A percentile compares a stretch with the other conserved stretches of the same genome.
Conservation (phyloP, 768 basidiomycete genomes). For the Phallus indusiatus region DNA sequence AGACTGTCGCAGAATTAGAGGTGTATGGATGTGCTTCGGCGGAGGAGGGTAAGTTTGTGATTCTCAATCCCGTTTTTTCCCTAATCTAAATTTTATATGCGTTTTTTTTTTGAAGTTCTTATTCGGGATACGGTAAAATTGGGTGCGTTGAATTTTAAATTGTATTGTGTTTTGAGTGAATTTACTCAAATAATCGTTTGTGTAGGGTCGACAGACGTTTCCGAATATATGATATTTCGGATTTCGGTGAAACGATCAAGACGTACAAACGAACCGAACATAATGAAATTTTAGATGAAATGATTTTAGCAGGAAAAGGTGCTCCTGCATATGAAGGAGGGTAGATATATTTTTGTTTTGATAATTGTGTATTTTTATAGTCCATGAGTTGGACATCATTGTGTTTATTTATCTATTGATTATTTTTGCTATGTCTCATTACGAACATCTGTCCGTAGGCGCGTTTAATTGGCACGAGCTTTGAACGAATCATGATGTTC, state of each 20-base stretch:
- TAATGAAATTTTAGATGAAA: constrained; percentile 54
- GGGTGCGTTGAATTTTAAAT: constrained; percentile 38
- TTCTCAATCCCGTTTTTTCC: background rate
- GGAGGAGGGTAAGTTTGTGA: constrained; percentile 56
- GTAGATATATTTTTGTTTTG: background rate
- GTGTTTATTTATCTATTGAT: background rate
- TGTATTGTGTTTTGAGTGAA: background rate
- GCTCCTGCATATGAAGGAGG: constrained; percentile 12
- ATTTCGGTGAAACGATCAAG: constrained; percentile 85
- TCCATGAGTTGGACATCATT: background rate
- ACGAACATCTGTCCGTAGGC: background rate
- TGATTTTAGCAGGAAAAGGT: constrained; percentile 47
- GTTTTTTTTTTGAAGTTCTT: constrained; percentile 53
- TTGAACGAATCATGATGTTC: too few species aligned
- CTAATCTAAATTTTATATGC: background rate
- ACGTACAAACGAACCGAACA: constrained; percentile 80
- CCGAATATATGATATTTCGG: constrained; percentile 77
- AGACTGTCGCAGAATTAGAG: constrained; percentile 75
- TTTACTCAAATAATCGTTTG: constrained; percentile 9
- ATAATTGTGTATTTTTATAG: background rate
- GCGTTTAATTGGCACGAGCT: too few species aligned
- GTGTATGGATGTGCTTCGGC: constrained; percentile 88
- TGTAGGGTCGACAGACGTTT: constrained; percentile 82
- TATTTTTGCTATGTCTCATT: background rate
- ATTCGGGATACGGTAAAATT: constrained; percentile 70